Evolutionary conservation across 179 eudicot genomes (phyloP), one percentile per base, ranked within the genome.

Genomic region (Vitellaria paradoxa): DNA sequence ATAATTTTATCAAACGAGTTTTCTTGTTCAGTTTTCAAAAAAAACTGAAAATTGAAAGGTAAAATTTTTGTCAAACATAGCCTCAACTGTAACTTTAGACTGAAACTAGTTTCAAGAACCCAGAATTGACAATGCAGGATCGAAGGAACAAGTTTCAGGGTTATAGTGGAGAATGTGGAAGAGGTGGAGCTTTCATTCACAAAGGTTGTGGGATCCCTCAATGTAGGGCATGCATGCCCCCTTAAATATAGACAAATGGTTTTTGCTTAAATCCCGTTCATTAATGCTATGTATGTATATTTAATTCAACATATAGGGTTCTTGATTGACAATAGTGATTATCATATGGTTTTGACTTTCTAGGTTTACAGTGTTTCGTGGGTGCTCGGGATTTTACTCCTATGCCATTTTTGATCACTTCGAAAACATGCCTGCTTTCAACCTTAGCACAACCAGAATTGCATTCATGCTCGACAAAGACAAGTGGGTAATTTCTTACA

Each of bases 211-310:
- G 92, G 85, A 88, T 72, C 65, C 86, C 10, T 87, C 90, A 40
- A 79, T 81, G 50, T 56, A 69, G 53, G 89, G 85, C 57, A 82
- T 69, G 23, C 77, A 62, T n/a, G n/a, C n/a, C n/a, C n/a, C n/a
- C n/a, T n/a, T n/a, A n/a, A n/a, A n/a, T n/a, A n/a, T n/a, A n/a
- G 96, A 91, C 79, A 91, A 89, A 86, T 88, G 96, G 91, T 91
- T 50, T 5, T 13, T 5, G 26, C 5, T 63, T 23, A 13, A 60
- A 40, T 62, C 20, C 20, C n/a, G n/a, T n/a, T 15, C 13, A 65
- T 24, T 26, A 23, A 65, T n/a, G n/a, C n/a, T 46, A 14, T 69
- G 10, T 45, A 68, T 11, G 10, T n/a, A n/a, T n/a, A n/a, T n/a
- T n/a, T n/a, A n/a, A n/a, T n/a, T n/a, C n/a, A n/a, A n/a, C n/a